Base-by-base conservation (phyloP, 2,329 filamentous ascomycete genomes). In the Trichophyton mentagrophytes region DNA sequence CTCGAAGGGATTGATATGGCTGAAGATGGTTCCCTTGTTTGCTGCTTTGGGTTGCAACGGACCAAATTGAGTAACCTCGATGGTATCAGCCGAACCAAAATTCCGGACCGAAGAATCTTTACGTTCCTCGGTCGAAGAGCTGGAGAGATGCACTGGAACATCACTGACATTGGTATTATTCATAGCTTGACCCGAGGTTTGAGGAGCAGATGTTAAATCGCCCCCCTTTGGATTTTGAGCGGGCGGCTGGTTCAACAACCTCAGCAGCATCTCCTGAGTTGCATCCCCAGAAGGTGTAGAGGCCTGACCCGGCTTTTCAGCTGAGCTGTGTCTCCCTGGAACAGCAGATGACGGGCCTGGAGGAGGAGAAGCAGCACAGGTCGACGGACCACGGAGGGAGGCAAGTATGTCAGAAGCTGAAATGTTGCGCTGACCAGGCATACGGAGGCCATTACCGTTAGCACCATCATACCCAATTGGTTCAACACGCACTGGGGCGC, bases 191-290 rank as follows among this genome's bases (percentile, higher is more conserved):
- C 27, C n/a, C 2, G 49, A 27, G 11, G 71, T 68, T 60, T 70
- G 68, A 9, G 69, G 66, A 42, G 71, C 65, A 38, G 67, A 57
- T 33, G 64, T 60, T 9, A 64, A 55, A 17, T 64, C 73, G 63
- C 7, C 27, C n/a, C 7, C 27, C 57, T 60, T 27, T 60, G 65
- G 59, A 33, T 66, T 67, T 11, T 63, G 66, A 33, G 69, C 65
- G 53, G 72, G 90, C 59, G 88, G 85, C 57, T 87, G 85, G 69
- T 90, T 93, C 65, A 99, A 81, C 62, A 97, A 79, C 67, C 89
- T 87, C 64, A 97, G 83, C 56, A 99, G 79, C 69, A 93, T 88
- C 65, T 92, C 86, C 73, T 95, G 88, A 3, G 90, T 89, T 71
- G 90, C 86, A 55, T 84, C 80, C 73, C 77, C 74, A 80, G 82